Evolutionary conservation across 257 asterid genomes (phyloP).

Genomic region (Verbascum thapsus): DNA sequence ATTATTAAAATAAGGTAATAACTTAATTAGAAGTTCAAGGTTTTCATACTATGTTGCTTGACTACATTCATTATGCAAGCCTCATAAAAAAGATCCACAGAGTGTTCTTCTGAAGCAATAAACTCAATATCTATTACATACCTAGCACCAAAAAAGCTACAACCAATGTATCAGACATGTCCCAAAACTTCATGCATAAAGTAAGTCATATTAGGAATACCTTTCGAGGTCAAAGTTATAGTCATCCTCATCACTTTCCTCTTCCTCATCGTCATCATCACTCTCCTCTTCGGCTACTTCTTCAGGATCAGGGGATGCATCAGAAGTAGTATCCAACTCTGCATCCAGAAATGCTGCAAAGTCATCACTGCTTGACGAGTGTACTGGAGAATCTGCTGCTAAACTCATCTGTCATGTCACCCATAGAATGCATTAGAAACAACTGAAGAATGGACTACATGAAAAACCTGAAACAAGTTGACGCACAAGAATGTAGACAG

Average conservation of each 20-base stretch:
- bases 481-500: not conserved
- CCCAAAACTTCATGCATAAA: not conserved
- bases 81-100: constrained; percentile 17
- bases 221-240: constrained; percentile 38
- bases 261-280: constrained; percentile 17
- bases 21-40: not conserved
- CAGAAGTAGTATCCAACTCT: constrained; percentile 69
- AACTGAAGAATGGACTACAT: not conserved
- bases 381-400: constrained; percentile 69
- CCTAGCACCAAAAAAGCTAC: not conserved
- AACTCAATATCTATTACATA: constrained; percentile 10
- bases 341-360: constrained; percentile 72
- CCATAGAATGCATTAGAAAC: constrained; percentile 14
- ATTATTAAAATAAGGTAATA: not conserved
- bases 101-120: not conserved
- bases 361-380: constrained; percentile 86
- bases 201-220: constrained; percentile 32
- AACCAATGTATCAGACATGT: constrained; percentile 8
- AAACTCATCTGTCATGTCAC: constrained; percentile 70
- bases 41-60: not conserved
- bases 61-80: not conserved
- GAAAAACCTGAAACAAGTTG: constrained; percentile 13
- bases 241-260: constrained; percentile 36
- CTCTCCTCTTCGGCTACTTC: constrained; percentile 43
- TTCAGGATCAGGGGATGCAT: constrained; percentile 46